Evolutionary conservation across 768 basidiomycete genomes (phyloP).

Genomic region (Hirschioporus abietinus): DNA sequence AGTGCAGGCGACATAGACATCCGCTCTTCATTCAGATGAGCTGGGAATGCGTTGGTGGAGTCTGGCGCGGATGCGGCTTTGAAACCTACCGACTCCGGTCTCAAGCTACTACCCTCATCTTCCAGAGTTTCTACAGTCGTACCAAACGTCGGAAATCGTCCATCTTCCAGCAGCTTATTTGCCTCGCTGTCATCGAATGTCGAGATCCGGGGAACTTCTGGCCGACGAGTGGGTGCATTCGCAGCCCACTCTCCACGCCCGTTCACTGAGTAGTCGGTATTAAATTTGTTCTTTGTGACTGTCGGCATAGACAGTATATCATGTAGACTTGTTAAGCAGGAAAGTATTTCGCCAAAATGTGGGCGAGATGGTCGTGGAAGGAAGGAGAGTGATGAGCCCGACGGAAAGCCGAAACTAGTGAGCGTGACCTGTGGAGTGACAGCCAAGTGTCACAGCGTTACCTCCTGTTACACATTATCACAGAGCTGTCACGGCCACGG

Average conservation of each 20-base stretch:
- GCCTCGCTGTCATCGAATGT: background rate
- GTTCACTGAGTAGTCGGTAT: background rate
- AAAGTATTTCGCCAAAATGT: background rate
- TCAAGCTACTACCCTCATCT: background rate
- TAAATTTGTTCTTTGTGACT: background rate
- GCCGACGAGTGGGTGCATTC: background rate
- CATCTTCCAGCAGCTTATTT: background rate
- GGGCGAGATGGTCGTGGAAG: background rate
- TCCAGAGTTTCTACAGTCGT: background rate
- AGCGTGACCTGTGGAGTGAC: background rate
- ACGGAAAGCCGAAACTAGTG: constrained; percentile 1
- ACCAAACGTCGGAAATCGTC: background rate
- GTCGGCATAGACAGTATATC: background rate
- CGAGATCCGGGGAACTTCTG: background rate
- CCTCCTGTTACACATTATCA: background rate
- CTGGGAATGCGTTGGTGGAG: constrained; percentile 6
- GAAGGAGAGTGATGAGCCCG: background rate
- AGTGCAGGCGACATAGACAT: constrained; percentile 59
- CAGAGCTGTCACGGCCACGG: background rate
- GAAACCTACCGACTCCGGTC: background rate
- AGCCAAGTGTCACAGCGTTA: background rate
- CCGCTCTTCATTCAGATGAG: background rate
- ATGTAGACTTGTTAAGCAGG: background rate
- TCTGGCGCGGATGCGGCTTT: constrained; percentile 8
- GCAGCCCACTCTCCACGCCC: background rate